A percentile compares a stretch with the other conserved stretches of the same genome.
These are phyloP conservation scores for Blakeslea trispora DNA, from an alignment of 371 early-diverging fungal genomes.

Conservation along the genomic window DNA sequence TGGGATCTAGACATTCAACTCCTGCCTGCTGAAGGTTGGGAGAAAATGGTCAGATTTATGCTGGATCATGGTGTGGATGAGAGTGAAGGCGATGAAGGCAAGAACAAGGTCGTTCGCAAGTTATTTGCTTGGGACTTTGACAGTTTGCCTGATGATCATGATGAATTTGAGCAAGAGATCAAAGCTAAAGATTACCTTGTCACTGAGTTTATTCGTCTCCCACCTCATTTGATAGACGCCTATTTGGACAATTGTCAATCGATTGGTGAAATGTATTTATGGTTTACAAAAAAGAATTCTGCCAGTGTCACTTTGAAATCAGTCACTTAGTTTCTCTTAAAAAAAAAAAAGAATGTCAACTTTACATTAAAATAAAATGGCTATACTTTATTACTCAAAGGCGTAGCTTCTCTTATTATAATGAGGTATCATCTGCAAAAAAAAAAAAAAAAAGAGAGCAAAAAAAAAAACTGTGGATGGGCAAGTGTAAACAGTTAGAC, in stretches of 20 bases:
- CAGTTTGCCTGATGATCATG: conserved; percentile 32
- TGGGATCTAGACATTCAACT: conserved; percentile 46
- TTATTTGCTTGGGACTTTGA: conserved; percentile 51
- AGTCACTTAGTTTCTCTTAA: conserved; percentile 2
- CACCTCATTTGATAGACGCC: conserved; percentile 29
- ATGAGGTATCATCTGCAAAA: no score
- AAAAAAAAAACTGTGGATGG: no score
- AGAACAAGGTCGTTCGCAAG: conserved; percentile 36
- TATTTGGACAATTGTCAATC: conserved; percentile 35
- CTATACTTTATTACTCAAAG: no score
- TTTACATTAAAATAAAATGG: no score
- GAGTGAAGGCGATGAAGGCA: conserved; percentile 19
- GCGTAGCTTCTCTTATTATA: no score
- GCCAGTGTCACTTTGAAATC: conserved; percentile 11
- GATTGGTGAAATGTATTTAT: conserved; percentile 54
- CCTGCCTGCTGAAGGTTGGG: conserved; percentile 48
- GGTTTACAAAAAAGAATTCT: conserved; percentile 39
- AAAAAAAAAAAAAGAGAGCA: no score
- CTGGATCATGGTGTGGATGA: conserved; percentile 28
- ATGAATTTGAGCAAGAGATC: conserved; percentile 49
- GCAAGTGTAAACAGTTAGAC: no score
- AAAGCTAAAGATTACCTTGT: conserved; percentile 33
- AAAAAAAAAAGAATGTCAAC: no score
- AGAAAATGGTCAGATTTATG: conserved; percentile 41
- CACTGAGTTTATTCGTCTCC: conserved; percentile 43